These are phyloP conservation scores for Lipomyces anomalus DNA, from an alignment of 805 yeast genomes.

Conservation along the genomic window DNA sequence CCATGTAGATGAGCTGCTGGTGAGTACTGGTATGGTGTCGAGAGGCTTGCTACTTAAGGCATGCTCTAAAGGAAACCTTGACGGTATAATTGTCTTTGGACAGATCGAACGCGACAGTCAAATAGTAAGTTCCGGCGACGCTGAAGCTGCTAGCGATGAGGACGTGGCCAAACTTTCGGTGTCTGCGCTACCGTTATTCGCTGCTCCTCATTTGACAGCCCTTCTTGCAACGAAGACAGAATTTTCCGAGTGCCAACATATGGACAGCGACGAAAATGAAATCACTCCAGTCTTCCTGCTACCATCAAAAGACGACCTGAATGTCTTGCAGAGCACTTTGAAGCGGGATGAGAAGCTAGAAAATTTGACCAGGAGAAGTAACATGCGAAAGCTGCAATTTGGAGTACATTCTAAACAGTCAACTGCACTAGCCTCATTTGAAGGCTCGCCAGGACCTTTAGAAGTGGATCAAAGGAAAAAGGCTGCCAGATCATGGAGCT, in stretches of 20 bases:
- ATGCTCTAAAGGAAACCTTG: background rate
- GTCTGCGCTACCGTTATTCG: background rate
- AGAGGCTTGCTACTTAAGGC: background rate
- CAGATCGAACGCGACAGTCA: too few species aligned
- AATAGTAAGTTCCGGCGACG: too few species aligned
- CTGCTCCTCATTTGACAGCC: background rate
- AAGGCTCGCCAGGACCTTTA: too few species aligned
- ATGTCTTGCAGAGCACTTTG: background rate
- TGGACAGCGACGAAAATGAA: background rate
- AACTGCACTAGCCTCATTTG: too few species aligned
- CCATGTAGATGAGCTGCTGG: too few species aligned
- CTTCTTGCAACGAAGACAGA: background rate
- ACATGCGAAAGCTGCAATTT: too few species aligned
- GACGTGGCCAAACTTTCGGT: background rate
- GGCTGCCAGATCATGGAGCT: too few species aligned
- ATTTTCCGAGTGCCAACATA: too few species aligned
- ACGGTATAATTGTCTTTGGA: constrained; percentile 2
- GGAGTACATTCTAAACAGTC: too few species aligned
- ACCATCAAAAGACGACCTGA: background rate
- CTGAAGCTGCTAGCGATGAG: too few species aligned
- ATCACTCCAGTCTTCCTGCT: background rate
- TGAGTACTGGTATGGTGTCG: background rate
- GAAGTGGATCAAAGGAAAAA: too few species aligned
- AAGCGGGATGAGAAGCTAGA: background rate
- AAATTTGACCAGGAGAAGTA: background rate